These are phyloP conservation scores for Linanthus parryae DNA, from an alignment of 148 eudicot species.

Conservation along the genomic window DNA sequence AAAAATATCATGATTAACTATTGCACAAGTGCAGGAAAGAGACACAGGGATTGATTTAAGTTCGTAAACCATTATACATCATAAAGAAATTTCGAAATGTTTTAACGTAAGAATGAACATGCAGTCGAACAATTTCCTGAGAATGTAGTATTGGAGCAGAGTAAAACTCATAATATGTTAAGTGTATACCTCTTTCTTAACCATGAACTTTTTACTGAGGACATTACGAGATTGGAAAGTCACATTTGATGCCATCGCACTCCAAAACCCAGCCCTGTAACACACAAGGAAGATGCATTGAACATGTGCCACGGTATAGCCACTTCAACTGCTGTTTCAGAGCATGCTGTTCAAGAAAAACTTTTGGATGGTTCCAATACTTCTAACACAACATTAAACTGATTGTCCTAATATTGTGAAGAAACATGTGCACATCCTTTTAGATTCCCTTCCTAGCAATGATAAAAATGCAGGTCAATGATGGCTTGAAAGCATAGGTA, in stretches of 20 bases:
- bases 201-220: conserved; percentile 95
- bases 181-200: conserved; percentile 67
- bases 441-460: background rate
- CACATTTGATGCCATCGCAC: conserved; percentile 95
- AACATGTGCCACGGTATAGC: conserved; percentile 1
- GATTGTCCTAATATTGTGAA: no score
- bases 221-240: conserved; percentile 92
- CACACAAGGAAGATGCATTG: background rate
- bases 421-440: no score
- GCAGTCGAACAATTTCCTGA: background rate
- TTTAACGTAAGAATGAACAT: background rate
- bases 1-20: no score
- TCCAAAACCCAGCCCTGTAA: conserved; percentile 92
- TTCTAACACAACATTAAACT: background rate
- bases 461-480: conserved; percentile 1
- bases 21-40: no score
- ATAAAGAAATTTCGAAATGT: background rate
- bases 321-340: background rate
- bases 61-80: background rate
- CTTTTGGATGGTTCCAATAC: background rate
- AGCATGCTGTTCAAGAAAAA: background rate
- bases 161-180: background rate
- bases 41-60: no score
- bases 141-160: background rate
- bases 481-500: conserved; percentile 8